Base-by-base conservation (phyloP, 164 flowering plant genomes). In the Pachysandra terminalis region DNA sequence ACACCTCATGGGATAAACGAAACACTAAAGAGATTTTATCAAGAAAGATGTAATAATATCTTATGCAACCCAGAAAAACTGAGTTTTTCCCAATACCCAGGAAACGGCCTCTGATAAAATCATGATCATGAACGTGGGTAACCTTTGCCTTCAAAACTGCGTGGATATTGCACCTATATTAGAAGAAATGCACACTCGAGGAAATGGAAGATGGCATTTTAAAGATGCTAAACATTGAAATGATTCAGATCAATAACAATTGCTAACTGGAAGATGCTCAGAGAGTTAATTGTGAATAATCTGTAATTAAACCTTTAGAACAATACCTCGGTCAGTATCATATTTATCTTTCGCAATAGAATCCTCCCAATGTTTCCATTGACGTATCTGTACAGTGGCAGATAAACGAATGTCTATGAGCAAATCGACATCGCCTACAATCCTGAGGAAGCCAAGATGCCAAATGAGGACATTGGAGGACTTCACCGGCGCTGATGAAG, bases 311-410 rank as follows among this genome's bases (percentile, higher is more conserved):
- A 35, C 58, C 19, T 21, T 59, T 25, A 58, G 21, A 65, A 22
- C 37, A 65, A 63, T 80, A 86, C 94, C 79, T 68, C 78, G 62
- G 0, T 74, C 72, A 0, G 81, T 45, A 64, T 88, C 85, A 72
- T 77, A 85, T 37, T 79, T 77, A 49, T 83, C 86, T 74, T 86
- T 83, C 12, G 82, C 80, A 77, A 90, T 79, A 49, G 89, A 64
- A 73, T 90, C 87, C 75, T 96, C 98, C 99, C 99, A 95, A 28
- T 71, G 88, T 70, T 89, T 87, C 99, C 99, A 95, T 76, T 83
- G 92, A 25, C 83, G 92, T 66, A 95, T 95, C 98, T 95, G 62
- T 27, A 71, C 10, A 59, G 80, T 61, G 64, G 67, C 17, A 41
- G 49, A 10, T 53, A 51, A 58, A 57, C 23, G 3, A 51, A 24